Conservation (phyloP, 2,329 filamentous ascomycete genomes). For the Talaromyces sp. region DNA sequence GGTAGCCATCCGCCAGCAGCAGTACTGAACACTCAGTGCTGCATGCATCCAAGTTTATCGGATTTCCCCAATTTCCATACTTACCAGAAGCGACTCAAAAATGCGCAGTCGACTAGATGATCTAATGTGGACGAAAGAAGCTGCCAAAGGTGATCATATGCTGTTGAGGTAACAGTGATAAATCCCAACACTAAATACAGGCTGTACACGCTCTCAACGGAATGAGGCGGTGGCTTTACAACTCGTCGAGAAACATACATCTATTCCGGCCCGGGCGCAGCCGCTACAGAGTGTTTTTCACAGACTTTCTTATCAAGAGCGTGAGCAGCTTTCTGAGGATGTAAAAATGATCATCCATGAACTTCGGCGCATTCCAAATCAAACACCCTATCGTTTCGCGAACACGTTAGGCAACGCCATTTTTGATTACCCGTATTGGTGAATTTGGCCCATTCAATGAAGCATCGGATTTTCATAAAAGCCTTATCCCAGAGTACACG, state of each 20-base stretch:
- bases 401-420: conserved; percentile 21
- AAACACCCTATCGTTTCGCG: conserved; percentile 18
- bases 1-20: background rate
- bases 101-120: no score
- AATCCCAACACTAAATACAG: no score
- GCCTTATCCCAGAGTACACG: conserved; percentile 11
- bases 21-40: no score
- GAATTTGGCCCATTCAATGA: conserved; percentile 22
- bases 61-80: no score
- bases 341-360: conserved; percentile 18
- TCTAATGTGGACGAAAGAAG: no score
- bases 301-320: conserved; percentile 23
- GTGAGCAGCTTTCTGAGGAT: conserved; percentile 22
- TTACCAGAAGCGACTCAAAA: no score
- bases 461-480: conserved; percentile 23
- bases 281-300: conserved; percentile 18
- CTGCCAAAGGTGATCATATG: no score
- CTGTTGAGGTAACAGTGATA: no score
- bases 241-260: background rate
- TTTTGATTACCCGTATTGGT: conserved; percentile 22
- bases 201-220: background rate
- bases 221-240: background rate
- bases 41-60: no score
- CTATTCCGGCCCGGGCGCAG: background rate
- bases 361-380: conserved; percentile 22